Evolutionary conservation across 2,329 filamentous ascomycete species (phyloP).

Genomic region (Ophiostoma tasmaniense): DNA sequence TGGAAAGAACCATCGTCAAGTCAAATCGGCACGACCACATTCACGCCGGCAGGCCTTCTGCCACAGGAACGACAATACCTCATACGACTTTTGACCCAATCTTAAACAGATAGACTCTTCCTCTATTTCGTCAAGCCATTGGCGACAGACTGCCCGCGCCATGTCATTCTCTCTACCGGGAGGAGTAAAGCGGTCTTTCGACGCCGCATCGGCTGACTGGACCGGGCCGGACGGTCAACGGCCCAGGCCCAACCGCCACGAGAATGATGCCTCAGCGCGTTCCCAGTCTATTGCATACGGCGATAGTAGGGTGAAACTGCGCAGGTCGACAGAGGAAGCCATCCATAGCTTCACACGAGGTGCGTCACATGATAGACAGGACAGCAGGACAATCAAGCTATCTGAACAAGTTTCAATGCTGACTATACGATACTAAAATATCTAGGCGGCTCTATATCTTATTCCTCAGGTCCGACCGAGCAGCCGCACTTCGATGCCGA

Average conservation of each 20-base stretch:
- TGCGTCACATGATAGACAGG: background rate
- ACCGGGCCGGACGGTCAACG: background rate
- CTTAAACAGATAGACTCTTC: background rate
- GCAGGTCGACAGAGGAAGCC: background rate
- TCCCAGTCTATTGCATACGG: background rate
- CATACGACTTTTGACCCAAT: background rate
- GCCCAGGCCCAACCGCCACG: background rate
- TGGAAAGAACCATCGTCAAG: background rate
- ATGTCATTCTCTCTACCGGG: conserved; percentile 1
- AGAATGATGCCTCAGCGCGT: background rate
- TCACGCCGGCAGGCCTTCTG: background rate
- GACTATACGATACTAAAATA: background rate
- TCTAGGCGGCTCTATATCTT: background rate
- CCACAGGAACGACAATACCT: background rate
- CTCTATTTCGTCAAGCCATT: background rate
- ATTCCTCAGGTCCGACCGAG: background rate
- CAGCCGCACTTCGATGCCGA: conserved; percentile 42
- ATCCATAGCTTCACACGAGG: background rate
- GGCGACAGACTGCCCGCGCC: background rate
- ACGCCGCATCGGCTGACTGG: conserved; percentile 11
- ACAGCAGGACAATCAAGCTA: background rate
- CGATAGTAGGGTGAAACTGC: background rate
- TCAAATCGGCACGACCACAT: background rate
- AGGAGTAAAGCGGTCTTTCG: conserved; percentile 13
- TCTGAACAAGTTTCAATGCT: background rate